These are phyloP conservation scores for Lavandula angustifolia DNA, from an alignment of 257 asterid species.

Conservation along the genomic window DNA sequence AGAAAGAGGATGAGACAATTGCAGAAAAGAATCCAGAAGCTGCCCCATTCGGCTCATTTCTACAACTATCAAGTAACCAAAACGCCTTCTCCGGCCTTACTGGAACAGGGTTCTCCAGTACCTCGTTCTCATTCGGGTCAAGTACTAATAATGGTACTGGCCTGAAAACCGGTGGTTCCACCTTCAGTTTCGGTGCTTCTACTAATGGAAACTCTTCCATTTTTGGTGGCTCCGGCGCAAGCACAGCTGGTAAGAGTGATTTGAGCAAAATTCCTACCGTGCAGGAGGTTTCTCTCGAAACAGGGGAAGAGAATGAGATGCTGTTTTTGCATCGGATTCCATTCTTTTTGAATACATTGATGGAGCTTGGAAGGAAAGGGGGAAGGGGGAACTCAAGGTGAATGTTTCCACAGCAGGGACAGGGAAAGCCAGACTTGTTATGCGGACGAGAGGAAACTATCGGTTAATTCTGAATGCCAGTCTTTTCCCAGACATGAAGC, in stretches of 20 bases:
- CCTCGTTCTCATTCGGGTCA: conserved; percentile 80
- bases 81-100: conserved; percentile 89
- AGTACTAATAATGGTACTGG: conserved; percentile 58
- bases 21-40: conserved; percentile 50
- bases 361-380: conserved; percentile 88
- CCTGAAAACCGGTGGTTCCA: conserved; percentile 37
- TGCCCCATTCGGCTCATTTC: conserved; percentile 73
- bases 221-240: conserved; percentile 47
- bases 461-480: conserved; percentile 82
- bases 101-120: conserved; percentile 83
- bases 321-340: conserved; percentile 70
- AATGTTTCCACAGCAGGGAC: conserved; percentile 56
- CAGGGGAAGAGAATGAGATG: conserved; percentile 82
- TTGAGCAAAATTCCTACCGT: conserved; percentile 51
- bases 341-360: conserved; percentile 63
- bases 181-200: conserved; percentile 52
- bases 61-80: conserved; percentile 72
- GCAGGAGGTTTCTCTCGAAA: conserved; percentile 64
- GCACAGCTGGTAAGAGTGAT: conserved; percentile 37
- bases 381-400: conserved; percentile 87
- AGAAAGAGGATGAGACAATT: conserved; percentile 36
- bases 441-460: conserved; percentile 83
- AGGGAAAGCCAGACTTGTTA: conserved; percentile 74
- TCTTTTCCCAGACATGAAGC: conserved; percentile 90
- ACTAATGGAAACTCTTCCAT: conserved; percentile 46